Base-by-base conservation (phyloP, 805 yeast species). In the Candida krabiensis region DNA sequence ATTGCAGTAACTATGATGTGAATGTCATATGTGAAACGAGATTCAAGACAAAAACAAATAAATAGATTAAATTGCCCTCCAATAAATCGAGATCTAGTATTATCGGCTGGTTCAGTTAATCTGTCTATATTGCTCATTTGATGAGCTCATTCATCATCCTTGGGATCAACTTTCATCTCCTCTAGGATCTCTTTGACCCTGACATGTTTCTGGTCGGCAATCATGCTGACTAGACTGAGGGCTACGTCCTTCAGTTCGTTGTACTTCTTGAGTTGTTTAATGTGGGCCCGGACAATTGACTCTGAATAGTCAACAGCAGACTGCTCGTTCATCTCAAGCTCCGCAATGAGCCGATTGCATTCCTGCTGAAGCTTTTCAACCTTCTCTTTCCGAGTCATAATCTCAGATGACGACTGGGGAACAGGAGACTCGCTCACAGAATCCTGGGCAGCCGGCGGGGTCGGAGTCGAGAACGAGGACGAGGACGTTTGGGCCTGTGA, bases 181-280 rank as follows among this genome's bases (percentile, higher is more conserved):
- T 70, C 64, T 49, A 79, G 58, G 5, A 80, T 70, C 25, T 71
- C 78, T 9, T 62, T 58, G 4, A 76, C 53, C 30, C 71, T 64
- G 19, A 73, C 60, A 18, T 69, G 62, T 41, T 77, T 66, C 42
- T 79, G 83, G 35, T 76, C 79, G 0, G 86, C 83, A 22, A 83
- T 78, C 65, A 79, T 56, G 28, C 75, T 72, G 9, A 79, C 71
- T 43, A 83, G 54, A 5, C 73, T 70, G 37, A 80, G 51, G 0
- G 86, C 85, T 2, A 71, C 67, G 52, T 83, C 89, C 49, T 76
- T 73, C 17, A 83, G 58, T 43, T 80, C 86, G 50, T 83, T 79
- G 57, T 82, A 83, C 37, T 65, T 60, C 44, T 78, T 77, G 27
- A 83, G 58, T 35, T 68, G 66, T 19, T 56, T 52, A 17, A 83